A percentile compares a stretch with the other conserved stretches of the same genome.
phyloP scores from a whole-genome alignment of 2,329 filamentous ascomycete species.

The Fusarium zealandicum region DNA sequence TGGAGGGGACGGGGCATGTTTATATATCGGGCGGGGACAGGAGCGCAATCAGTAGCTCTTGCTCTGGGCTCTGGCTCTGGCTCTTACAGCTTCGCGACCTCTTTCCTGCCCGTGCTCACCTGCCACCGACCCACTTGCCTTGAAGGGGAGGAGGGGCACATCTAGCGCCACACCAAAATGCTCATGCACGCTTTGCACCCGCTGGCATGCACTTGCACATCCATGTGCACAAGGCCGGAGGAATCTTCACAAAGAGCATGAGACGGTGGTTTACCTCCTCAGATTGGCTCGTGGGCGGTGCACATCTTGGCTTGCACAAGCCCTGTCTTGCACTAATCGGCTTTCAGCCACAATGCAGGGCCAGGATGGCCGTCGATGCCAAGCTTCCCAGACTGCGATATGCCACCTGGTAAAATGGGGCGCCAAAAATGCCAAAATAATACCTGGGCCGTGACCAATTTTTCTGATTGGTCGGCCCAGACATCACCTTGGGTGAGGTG shows the following conservation, averaged over 20 bases:
- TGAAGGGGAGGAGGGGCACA: conserved; percentile 35
- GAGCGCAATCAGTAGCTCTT: conserved; percentile 62
- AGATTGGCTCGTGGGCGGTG: conserved; percentile 5
- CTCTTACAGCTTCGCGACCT: conserved; percentile 34
- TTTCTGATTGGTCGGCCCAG: conserved; percentile 50
- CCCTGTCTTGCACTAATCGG: conserved; percentile 25
- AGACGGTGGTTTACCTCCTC: conserved; percentile 2
- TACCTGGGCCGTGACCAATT: conserved; percentile 46
- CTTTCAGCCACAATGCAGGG: conserved; percentile 40
- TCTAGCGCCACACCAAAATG: conserved; percentile 38
- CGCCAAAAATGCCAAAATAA: conserved; percentile 47
- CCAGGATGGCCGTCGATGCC: conserved; percentile 18
- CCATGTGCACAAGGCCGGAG: conserved; percentile 20
- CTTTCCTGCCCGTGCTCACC: conserved; percentile 33
- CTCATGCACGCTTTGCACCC: conserved; percentile 28
- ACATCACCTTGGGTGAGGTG: conserved; percentile 47
- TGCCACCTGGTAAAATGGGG: conserved; percentile 44
- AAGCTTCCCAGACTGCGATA: conserved; percentile 36
- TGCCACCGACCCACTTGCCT: conserved; percentile 37
- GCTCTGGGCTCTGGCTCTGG: conserved; percentile 25
- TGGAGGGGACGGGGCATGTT: no score
- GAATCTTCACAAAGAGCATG: conserved; percentile 15
- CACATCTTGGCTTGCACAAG: conserved; percentile 23
- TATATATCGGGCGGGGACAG: conserved; percentile 67
- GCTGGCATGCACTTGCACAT: conserved; percentile 35